Base-by-base conservation (phyloP, 2,329 filamentous ascomycete genomes). In the Sporothrix protearum region DNA sequence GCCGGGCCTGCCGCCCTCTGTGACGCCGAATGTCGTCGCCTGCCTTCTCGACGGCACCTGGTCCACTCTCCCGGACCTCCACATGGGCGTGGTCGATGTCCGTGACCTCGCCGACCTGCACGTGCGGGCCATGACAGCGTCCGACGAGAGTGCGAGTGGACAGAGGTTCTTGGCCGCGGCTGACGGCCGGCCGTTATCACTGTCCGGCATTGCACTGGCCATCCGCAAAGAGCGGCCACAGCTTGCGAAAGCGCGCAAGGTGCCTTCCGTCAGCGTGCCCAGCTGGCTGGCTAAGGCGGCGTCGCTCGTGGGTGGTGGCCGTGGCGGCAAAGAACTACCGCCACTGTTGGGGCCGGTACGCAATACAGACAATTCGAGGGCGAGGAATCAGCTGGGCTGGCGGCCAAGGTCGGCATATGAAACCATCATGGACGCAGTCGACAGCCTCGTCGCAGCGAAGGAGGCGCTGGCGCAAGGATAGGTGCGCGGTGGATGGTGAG, bases 41-140 rank as follows among this genome's bases (percentile, higher is more conserved):
- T 12, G n/a, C 9, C 45, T 72, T 14, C 45, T 68, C 63, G 30
- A 51, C 53, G 64, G 66, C 63, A 68, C 42, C 19, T 14, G 28
- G 36, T n/a, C 51, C 19, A n/a, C 47, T n/a, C 6, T 68, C 36
- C 30, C 61, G 2, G 76, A 78, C 42, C 69, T 78, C 14, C 76
- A 77, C 66, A 19, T 70, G 10, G n/a, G 28, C 12, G 25, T 70
- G 0, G 74, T 78, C 55, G 77, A 78, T 63, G 77, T 78, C 47
- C 73, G 77, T 4, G 77, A 78, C 68, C 30, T 76, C 1, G 77
- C 77, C 28, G 73, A 72, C 16, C 77, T 76, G 28, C 77, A 78
- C 66, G 12, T 78, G 1, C 71, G 76, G 0, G 76, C 75, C 7
- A 76, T 74, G 61, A 75, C 72, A 16, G 66, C 59, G 51, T 5